Base-by-base conservation (phyloP, 2,329 filamentous ascomycete genomes). In the Aspergillus spinulosporus region DNA sequence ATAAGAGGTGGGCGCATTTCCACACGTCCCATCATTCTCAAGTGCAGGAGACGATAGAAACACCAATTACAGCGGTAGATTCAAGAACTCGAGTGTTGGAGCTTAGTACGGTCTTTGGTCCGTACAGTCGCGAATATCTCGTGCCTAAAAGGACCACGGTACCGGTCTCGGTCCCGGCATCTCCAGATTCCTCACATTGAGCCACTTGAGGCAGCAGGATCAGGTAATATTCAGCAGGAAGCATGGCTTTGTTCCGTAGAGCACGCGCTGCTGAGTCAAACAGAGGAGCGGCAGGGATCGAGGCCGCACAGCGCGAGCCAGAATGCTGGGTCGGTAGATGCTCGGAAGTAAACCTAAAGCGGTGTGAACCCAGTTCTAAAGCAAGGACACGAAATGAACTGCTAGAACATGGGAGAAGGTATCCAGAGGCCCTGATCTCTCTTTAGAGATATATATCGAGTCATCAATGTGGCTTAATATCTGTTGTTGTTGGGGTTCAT, bases 301-400 rank as follows among this genome's bases (percentile, higher is more conserved):
- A 56, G 57, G 52, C 52, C 42, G 45, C 49, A 37, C 44, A 31
- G 32, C 37, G 45, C 49, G 57, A 56, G 39, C 57, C 57, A 50
- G 39, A 59, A 44, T 59, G 46, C 53, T 56, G 57, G 57, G 57
- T 56, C 53, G 48, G 57, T 52, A 45, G 39, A 42, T 6, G 15
- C 39, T 15, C 39, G 7, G 39, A 21, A 42, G 53, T 40, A 53
- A 49, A 53, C 45, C 54, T 56, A 59, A 54, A 58, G 57, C 57
- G 57, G 57, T 59, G 57, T 56, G 52, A 54, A 46, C 14, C 57
- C 49, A 40, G 40, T 31, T 54, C 40, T 36, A 54, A 15, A 49
- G 15, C 14, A 42, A 12, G 49, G 57, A 45, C 55, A 46, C 55
- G 34, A 44, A 49, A 42, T 4, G 37, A 9, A 14, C 45, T n/a